Conservation (phyloP, 139 green algal genomes). For the Auxenochlorella pyrenoidosa region DNA sequence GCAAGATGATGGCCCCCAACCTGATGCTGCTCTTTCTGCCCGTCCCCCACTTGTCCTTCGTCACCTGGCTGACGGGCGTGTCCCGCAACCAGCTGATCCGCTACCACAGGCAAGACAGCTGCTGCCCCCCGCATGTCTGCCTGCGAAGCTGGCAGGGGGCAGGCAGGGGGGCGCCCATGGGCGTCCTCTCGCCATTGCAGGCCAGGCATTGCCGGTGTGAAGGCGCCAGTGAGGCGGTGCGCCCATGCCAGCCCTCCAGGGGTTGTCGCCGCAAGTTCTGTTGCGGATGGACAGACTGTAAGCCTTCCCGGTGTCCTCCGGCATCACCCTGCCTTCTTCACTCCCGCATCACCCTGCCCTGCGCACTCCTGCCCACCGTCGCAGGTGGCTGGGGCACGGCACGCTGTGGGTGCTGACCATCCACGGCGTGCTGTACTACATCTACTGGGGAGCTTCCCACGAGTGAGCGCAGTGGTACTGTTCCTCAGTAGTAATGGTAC, state of each 20-base stretch:
- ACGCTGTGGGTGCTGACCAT: slow-evolving; percentile 44
- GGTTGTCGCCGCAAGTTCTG: too few relatives aligned
- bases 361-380: not conserved
- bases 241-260: too few relatives aligned
- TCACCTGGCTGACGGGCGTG: slow-evolving; percentile 30
- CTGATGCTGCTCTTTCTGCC: slow-evolving; percentile 48
- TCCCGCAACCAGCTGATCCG: slow-evolving; percentile 31
- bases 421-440: slow-evolving; percentile 45
- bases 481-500: too few relatives aligned
- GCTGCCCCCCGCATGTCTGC: too few relatives aligned
- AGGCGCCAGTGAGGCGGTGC: too few relatives aligned
- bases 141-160: too few relatives aligned
- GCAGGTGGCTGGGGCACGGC: slow-evolving; percentile 52
- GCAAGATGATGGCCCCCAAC: slow-evolving; percentile 28
- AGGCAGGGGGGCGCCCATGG: too few relatives aligned
- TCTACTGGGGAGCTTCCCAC: slow-evolving; percentile 41
- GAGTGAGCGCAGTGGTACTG: slow-evolving; percentile 1
- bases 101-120: slow-evolving; percentile 27
- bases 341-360: not conserved
- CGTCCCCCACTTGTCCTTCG: slow-evolving; percentile 42
- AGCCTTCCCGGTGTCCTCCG: too few relatives aligned
- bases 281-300: too few relatives aligned
- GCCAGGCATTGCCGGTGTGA: too few relatives aligned
- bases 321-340: too few relatives aligned
- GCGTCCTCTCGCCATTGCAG: too few relatives aligned